Evolutionary conservation across 169 alveolate species (phyloP).

Genomic region (Plasmodium inui): DNA sequence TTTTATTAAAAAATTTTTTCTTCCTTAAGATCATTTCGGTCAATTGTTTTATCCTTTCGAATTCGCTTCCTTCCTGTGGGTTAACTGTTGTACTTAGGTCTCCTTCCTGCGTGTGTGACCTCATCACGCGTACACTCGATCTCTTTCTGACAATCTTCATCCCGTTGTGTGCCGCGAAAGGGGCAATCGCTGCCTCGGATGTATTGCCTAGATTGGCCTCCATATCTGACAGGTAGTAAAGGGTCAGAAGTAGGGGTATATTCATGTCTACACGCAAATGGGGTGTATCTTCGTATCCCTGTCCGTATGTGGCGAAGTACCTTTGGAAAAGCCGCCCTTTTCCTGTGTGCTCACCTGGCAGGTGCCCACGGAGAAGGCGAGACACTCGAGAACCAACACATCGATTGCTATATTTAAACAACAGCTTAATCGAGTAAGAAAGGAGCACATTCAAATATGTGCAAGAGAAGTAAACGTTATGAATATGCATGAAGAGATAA

Average conservation of each 20-base stretch:
- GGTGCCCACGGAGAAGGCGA: not conserved
- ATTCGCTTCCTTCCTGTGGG: not conserved
- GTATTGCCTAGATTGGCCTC: not conserved
- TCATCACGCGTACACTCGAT: not conserved
- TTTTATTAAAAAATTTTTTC: conserved; percentile 21
- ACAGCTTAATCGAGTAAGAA: conserved; percentile 27
- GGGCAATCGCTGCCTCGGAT: not conserved
- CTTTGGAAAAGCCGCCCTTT: not conserved
- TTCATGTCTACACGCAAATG: not conserved
- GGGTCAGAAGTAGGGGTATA: not conserved
- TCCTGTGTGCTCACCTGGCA: not conserved
- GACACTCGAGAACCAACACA: not conserved
- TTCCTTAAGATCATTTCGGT: conserved; percentile 4
- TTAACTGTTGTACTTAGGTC: not conserved
- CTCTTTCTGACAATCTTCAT: not conserved
- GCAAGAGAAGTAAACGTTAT: conserved; percentile 47
- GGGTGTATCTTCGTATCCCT: too few relatives aligned
- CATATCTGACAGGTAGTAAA: not conserved
- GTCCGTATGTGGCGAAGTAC: too few relatives aligned
- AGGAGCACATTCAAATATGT: conserved; percentile 41
- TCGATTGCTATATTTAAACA: conserved; percentile 22
- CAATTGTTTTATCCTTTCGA: not conserved
- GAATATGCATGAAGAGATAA: conserved; percentile 45
- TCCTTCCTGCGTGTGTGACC: not conserved
- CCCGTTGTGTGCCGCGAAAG: not conserved